Percentiles rank a stretch among this genome's conserved stretches.
Conservation (phyloP, 306 rosid species). For the Quercus glauca region DNA sequence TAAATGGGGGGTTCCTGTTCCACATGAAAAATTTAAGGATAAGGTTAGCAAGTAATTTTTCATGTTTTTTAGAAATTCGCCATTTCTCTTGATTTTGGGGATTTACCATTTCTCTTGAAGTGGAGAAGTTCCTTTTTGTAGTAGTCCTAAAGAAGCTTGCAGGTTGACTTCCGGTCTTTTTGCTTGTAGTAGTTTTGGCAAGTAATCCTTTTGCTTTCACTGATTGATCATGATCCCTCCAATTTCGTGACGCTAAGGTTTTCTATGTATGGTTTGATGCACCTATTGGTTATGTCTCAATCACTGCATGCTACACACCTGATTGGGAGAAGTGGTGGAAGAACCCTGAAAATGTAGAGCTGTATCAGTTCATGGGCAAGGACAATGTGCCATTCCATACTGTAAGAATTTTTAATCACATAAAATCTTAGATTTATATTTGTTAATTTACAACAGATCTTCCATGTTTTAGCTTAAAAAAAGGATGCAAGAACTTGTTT, state of each 20-base stretch:
- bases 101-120: not conserved
- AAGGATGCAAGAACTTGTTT: not conserved
- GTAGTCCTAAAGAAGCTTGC: not conserved
- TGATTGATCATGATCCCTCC: not conserved
- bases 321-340: constrained; percentile 99
- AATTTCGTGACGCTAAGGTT: constrained; percentile 49
- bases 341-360: constrained; percentile 86
- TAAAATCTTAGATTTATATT: not conserved
- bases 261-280: constrained; percentile 99
- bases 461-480: not conserved
- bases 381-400: constrained; percentile 99
- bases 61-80: not conserved
- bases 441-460: not conserved
- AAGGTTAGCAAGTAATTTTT: constrained; percentile 47
- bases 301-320: constrained; percentile 82
- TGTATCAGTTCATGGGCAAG: constrained; percentile 98
- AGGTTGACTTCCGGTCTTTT: not conserved
- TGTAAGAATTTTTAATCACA: constrained; percentile 42
- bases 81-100: not conserved
- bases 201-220: not conserved
- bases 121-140: not conserved
- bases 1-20: constrained; percentile 99
- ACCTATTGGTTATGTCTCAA: constrained; percentile 91
- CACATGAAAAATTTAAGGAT: constrained; percentile 79
- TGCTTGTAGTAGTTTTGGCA: too few species aligned